A percentile compares a stretch with the other conserved stretches of the same genome.
These are phyloP conservation scores for Phytophthora citricola DNA, from an alignment of 352 stramenopile species.

Conservation along the genomic window DNA sequence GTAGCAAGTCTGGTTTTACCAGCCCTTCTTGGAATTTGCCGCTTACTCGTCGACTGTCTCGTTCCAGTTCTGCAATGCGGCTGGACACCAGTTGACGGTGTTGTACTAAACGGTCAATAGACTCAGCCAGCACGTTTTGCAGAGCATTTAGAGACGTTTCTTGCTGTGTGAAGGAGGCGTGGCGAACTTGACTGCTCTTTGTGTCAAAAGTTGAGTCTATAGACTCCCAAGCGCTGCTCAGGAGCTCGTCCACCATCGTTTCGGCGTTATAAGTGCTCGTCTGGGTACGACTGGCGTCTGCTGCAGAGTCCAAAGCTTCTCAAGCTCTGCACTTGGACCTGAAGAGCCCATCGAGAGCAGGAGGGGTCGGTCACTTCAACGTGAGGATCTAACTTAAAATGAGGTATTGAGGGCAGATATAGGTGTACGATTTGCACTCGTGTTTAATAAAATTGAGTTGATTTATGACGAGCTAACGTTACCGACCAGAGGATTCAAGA, in stretches of 20 bases:
- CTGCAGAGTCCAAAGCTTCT: conserved; percentile 52
- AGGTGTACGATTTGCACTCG: too few relatives aligned
- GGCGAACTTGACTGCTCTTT: conserved; percentile 2
- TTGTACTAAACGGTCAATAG: conserved; percentile 63
- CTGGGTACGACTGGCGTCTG: background rate
- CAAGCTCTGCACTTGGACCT: conserved; percentile 59
- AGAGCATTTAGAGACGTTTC: conserved; percentile 73
- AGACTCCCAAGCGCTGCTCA: conserved; percentile 63
- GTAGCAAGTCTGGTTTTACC: conserved; percentile 58
- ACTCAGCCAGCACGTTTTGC: conserved; percentile 57
- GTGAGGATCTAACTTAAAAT: background rate
- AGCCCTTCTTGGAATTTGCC: conserved; percentile 74
- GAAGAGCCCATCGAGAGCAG: background rate
- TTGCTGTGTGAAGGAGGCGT: conserved; percentile 59
- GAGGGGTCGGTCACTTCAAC: background rate
- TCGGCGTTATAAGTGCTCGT: conserved; percentile 58
- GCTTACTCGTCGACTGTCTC: conserved; percentile 63
- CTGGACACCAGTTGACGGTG: conserved; percentile 66
- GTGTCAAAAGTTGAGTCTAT: conserved; percentile 10
- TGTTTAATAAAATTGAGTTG: too few relatives aligned
- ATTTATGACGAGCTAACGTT: too few relatives aligned
- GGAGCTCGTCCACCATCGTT: conserved; percentile 82
- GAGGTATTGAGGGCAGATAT: background rate
- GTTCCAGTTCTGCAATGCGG: conserved; percentile 66
- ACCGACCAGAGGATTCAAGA: conserved; percentile 9